These are phyloP conservation scores for Zoysia matrella DNA, from an alignment of 202 grass and related monocot species.

Conservation along the genomic window DNA sequence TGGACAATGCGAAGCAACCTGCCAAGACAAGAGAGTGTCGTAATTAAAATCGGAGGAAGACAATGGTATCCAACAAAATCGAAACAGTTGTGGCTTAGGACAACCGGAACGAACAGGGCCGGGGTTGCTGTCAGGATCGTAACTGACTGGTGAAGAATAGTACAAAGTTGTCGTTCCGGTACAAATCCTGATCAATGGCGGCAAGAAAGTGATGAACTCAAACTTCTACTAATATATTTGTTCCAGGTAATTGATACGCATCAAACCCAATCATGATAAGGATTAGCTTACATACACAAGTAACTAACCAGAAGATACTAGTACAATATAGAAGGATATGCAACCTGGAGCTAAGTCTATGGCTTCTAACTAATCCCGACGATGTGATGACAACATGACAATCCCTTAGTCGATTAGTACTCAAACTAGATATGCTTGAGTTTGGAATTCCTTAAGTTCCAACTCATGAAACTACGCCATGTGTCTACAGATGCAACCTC, in stretches of 20 bases:
- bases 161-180: slow-evolving; percentile 55
- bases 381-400: slow-evolving; percentile 31
- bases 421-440: background rate
- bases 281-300: slow-evolving; percentile 54
- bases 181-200: slow-evolving; percentile 27
- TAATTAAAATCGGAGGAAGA: background rate
- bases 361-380: slow-evolving; percentile 41
- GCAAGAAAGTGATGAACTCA: slow-evolving; percentile 36
- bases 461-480: background rate
- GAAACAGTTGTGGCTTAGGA: slow-evolving; percentile 46
- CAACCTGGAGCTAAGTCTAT: slow-evolving; percentile 5
- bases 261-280: slow-evolving; percentile 53
- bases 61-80: slow-evolving; percentile 43
- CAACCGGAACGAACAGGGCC: slow-evolving; percentile 34
- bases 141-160: slow-evolving; percentile 35
- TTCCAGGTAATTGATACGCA: slow-evolving; percentile 35
- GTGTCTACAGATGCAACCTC: slow-evolving; percentile 3
- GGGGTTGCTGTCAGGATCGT: slow-evolving; percentile 46
- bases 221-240: background rate
- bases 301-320: slow-evolving; percentile 33
- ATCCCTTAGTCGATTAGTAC: background rate
- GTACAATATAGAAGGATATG: slow-evolving; percentile 24
- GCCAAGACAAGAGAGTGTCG: slow-evolving; percentile 28
- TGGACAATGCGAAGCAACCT: slow-evolving; percentile 41
- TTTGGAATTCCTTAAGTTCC: background rate